Percentiles rank a stretch among this genome's conserved stretches.
Evolutionary conservation across 805 yeast genomes (phyloP).

Genomic region (Ascoidea tarda): DNA sequence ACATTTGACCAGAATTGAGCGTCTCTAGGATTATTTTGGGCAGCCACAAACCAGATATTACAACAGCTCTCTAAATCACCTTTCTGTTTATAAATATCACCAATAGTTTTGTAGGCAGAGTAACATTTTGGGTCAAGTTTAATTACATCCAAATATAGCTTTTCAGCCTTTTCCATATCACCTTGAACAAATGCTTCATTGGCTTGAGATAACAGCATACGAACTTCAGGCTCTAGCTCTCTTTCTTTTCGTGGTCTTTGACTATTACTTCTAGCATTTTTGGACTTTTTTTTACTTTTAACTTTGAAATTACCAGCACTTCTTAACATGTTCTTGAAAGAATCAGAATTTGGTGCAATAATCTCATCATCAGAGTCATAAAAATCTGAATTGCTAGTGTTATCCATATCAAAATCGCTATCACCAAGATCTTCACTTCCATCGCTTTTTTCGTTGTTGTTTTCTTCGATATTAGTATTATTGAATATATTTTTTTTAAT

Average conservation of each 20-base stretch:
- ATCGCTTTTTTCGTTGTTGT: neutral
- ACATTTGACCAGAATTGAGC: constrained; percentile 67
- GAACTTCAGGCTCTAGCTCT: constrained; percentile 60
- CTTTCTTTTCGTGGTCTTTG: constrained; percentile 9
- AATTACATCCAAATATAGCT: constrained; percentile 53
- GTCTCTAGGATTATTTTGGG: constrained; percentile 64
- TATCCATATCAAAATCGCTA: neutral
- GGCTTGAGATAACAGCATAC: constrained; percentile 51
- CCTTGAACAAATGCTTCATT: constrained; percentile 65
- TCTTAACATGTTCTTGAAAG: neutral
- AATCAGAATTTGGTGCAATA: neutral
- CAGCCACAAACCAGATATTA: constrained; percentile 70
- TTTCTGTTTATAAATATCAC: constrained; percentile 63
- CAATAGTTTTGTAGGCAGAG: constrained; percentile 78
- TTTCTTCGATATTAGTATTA: neutral
- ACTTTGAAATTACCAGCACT: neutral
- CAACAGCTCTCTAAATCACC: constrained; percentile 63
- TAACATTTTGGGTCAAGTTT: constrained; percentile 64
- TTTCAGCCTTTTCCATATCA: constrained; percentile 45
- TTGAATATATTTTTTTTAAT: no score
- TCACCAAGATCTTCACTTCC: neutral
- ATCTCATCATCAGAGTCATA: neutral
- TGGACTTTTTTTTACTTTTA: no score
- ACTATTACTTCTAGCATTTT: neutral
- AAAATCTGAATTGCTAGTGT: neutral